Percentiles rank a stretch among this genome's conserved stretches.
These are phyloP conservation scores for Elsinoe ampelina DNA, from an alignment of 2,329 filamentous ascomycete species.

Conservation along the genomic window DNA sequence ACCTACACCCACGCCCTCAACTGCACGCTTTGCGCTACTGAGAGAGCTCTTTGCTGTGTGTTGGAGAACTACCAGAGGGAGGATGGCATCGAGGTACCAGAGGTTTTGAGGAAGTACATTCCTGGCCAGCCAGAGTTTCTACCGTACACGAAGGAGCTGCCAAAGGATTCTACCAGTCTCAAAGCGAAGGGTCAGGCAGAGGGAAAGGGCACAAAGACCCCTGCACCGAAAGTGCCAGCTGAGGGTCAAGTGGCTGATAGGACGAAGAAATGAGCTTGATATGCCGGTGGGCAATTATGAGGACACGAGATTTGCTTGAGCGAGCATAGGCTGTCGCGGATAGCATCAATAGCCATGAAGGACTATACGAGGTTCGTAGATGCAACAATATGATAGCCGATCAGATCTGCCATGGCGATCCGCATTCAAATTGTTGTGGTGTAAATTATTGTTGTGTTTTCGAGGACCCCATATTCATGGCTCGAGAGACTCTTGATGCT, in stretches of 20 bases:
- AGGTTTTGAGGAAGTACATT: conserved; percentile 79
- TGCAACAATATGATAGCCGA: background rate
- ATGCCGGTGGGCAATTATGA: background rate
- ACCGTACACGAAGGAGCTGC: conserved; percentile 75
- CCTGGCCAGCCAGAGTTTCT: conserved; percentile 84
- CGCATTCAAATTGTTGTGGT: background rate
- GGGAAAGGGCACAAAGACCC: conserved; percentile 22
- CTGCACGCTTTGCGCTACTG: conserved; percentile 81
- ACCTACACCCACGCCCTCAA: conserved; percentile 92
- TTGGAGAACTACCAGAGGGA: conserved; percentile 95
- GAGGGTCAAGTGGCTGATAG: conserved; percentile 17
- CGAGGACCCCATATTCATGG: background rate
- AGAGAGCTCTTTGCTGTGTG: conserved; percentile 85
- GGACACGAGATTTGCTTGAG: conserved; percentile 4
- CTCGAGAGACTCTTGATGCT: background rate
- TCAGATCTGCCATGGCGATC: background rate
- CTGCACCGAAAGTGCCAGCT: conserved; percentile 18
- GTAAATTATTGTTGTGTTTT: background rate
- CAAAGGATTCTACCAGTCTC: conserved; percentile 60
- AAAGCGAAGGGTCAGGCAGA: conserved; percentile 39
- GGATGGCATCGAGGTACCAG: conserved; percentile 71
- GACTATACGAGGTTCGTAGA: background rate
- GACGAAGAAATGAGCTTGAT: conserved; percentile 14
- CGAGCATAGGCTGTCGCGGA: background rate
- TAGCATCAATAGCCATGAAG: background rate